These are phyloP conservation scores for Phlebopus sp. DNA, from an alignment of 1,284 basidiomycete genomes.

Conservation along the genomic window DNA sequence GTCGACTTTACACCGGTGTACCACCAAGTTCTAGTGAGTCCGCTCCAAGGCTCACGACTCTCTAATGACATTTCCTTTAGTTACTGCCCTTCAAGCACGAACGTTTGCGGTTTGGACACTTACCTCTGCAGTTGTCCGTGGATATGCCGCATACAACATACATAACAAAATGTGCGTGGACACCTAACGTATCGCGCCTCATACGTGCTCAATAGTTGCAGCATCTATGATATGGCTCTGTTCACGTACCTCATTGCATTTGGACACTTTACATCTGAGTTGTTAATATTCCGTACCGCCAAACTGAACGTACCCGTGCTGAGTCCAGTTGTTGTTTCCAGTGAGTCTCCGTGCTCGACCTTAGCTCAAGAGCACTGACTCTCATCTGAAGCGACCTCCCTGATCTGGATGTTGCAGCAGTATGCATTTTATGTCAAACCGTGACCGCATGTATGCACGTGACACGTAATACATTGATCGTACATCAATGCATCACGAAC, in stretches of 20 bases:
- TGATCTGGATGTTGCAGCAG: slow-evolving; percentile 81
- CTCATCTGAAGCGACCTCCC: slow-evolving; percentile 51
- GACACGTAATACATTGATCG: neutral
- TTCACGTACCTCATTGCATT: slow-evolving; percentile 89
- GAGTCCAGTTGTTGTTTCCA: slow-evolving; percentile 82
- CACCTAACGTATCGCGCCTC: neutral
- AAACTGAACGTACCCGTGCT: slow-evolving; percentile 63
- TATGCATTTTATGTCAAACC: slow-evolving; percentile 64
- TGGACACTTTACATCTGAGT: slow-evolving; percentile 84
- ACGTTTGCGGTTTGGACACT: slow-evolving; percentile 90
- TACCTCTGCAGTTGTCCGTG: slow-evolving; percentile 75
- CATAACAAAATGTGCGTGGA: slow-evolving; percentile 67
- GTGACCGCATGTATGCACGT: slow-evolving; percentile 20
- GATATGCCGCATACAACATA: slow-evolving; percentile 87
- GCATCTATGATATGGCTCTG: slow-evolving; percentile 88
- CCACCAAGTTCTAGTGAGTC: slow-evolving; percentile 43
- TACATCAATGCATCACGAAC: neutral
- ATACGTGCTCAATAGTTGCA: slow-evolving; percentile 32
- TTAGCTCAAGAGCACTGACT: slow-evolving; percentile 9
- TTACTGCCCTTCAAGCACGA: slow-evolving; percentile 80
- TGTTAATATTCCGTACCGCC: slow-evolving; percentile 80
- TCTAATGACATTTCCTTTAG: slow-evolving; percentile 39
- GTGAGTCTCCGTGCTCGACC: slow-evolving; percentile 50
- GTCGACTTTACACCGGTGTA: slow-evolving; percentile 69
- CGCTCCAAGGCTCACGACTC: neutral